phyloP scores from a whole-genome alignment of 352 stramenopile species.

The Pythium coloratum region DNA sequence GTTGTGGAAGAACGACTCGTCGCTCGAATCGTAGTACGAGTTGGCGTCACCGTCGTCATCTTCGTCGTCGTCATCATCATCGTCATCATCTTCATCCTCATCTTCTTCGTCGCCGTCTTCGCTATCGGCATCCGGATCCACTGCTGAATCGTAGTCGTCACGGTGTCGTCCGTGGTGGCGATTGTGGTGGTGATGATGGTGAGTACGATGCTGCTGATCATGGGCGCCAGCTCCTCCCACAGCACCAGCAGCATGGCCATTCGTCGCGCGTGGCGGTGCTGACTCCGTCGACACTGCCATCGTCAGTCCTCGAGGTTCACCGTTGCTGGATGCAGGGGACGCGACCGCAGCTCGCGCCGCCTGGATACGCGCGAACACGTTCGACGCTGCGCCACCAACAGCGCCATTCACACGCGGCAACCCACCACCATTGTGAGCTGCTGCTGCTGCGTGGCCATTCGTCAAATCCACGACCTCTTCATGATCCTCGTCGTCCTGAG shows the following conservation, averaged over 20 bases:
- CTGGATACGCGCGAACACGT: not conserved
- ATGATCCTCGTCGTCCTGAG: not conserved
- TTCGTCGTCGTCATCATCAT: slow-evolving; percentile 36
- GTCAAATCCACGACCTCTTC: not conserved
- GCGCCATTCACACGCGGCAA: not conserved
- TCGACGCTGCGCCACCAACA: slow-evolving; percentile 10
- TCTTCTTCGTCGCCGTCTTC: slow-evolving; percentile 38
- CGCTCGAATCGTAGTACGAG: slow-evolving; percentile 63
- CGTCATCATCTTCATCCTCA: slow-evolving; percentile 39
- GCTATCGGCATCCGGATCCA: slow-evolving; percentile 22
- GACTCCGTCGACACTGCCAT: slow-evolving; percentile 26
- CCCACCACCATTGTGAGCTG: not conserved
- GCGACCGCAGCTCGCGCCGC: not conserved
- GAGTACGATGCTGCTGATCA: not conserved
- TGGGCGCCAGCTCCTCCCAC: not conserved
- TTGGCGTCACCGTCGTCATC: slow-evolving; percentile 34
- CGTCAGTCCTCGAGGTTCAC: slow-evolving; percentile 20
- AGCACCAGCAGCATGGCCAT: slow-evolving; percentile 8
- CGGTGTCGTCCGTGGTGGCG: slow-evolving; percentile 6
- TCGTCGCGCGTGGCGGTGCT: not conserved
- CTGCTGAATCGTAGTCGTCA: slow-evolving; percentile 24
- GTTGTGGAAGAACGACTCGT: slow-evolving; percentile 45
- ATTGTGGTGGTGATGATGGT: slow-evolving; percentile 6
- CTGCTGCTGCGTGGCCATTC: slow-evolving; percentile 10
- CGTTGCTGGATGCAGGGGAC: slow-evolving; percentile 18